Evolutionary conservation across 768 basidiomycete species (phyloP), one percentile per base, ranked within the genome.

Genomic region (Lactifluus subvellereus): DNA sequence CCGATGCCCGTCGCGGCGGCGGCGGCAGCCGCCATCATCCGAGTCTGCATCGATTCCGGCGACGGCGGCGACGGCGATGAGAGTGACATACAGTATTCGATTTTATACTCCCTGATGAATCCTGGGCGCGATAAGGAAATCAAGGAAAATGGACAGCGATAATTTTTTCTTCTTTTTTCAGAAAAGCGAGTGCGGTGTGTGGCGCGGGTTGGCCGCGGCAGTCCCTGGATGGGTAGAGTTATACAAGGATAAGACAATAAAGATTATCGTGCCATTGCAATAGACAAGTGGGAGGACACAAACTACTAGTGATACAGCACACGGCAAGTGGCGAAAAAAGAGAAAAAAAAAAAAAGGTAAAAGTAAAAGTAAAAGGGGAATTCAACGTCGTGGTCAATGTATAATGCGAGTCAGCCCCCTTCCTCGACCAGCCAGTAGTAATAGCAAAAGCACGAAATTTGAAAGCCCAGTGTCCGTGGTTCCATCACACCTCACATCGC

Each of bases 241-340:
- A 22, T 22, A 27, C 27, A 27, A 27, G 18, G 51, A 52, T n/a
- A 38, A 38, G 51, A 43, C 51, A 64, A 64, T 62, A 65, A 57
- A 56, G 61, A 62, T 56, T 65, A 65, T 61, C 60, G 61, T 66
- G 65, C 54, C 57, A 58, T 49, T 62, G 61, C 57, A 42, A 42
- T 62, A 47, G 42, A 45, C 45, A 45, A 45, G n/a, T 45, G 22
- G 27, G 49, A 37, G 55, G 20, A 54, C 43, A 62, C 37, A 45
- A 27, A 27, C 27, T 27, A 62, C 61, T 63, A 66, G 48, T 64
- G 65, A 66, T 66, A 66, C 65, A 66, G 49, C 64, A 52, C 54
- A 56, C 18, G 38, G 60, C 53, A 54, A 43, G 53, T 30, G 42
- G 49, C 40, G 54, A 53, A 56, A 61, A 32, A 22, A 2, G 10